These are phyloP conservation scores for Colletotrichum tanaceti DNA, from an alignment of 2,329 filamentous ascomycete genomes.

Conservation along the genomic window DNA sequence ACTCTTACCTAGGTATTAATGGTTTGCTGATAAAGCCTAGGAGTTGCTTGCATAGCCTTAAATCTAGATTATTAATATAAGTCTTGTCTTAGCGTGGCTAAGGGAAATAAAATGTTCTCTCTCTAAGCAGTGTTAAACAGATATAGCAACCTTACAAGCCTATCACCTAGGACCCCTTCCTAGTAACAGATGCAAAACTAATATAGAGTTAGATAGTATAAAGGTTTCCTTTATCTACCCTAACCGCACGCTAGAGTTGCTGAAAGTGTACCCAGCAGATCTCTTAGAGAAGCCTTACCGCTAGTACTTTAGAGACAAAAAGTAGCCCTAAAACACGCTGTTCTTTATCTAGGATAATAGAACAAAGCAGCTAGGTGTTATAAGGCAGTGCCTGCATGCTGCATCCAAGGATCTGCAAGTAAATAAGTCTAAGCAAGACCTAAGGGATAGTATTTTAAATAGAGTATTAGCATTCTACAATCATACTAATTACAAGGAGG, in stretches of 20 bases:
- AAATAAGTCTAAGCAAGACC: not conserved
- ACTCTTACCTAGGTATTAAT: too few relatives aligned
- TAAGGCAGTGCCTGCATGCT: constrained; percentile 7
- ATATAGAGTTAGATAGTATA: too few relatives aligned
- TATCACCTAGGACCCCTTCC: constrained; percentile 6
- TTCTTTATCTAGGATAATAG: constrained; percentile 10
- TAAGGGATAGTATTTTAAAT: constrained; percentile 5
- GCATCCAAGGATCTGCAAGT: constrained; percentile 10
- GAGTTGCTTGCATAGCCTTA: not conserved
- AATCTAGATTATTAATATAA: not conserved
- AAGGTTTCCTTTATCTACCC: constrained; percentile 16
- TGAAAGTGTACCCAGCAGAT: constrained; percentile 9
- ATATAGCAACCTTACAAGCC: constrained; percentile 15
- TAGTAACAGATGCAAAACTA: not conserved
- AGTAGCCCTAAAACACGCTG: not conserved
- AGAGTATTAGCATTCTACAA: constrained; percentile 2
- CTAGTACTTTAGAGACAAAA: constrained; percentile 5
- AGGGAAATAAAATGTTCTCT: too few relatives aligned
- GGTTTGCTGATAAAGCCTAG: not conserved
- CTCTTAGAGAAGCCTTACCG: constrained; percentile 7
- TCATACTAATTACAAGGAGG: not conserved
- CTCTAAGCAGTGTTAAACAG: not conserved
- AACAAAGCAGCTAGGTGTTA: not conserved
- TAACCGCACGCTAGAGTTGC: not conserved
- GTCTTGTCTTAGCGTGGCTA: not conserved